Percentiles rank a stretch among this genome's conserved stretches.
Evolutionary conservation across 108 stramenopile genomes (phyloP).

Genomic region (Seminavis robusta): DNA sequence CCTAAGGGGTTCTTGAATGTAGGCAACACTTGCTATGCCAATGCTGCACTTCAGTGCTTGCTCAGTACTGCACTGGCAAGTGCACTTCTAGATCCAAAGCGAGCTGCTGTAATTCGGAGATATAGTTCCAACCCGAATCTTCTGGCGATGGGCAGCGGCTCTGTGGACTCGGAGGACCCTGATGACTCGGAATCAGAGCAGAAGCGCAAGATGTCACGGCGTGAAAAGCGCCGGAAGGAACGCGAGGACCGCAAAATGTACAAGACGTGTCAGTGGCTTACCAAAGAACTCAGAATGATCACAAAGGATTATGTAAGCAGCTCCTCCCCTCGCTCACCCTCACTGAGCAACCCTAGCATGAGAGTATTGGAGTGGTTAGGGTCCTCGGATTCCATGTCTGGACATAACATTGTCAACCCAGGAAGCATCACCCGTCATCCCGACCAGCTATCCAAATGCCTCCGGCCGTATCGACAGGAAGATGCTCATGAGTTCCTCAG

Average conservation of each 20-base stretch:
- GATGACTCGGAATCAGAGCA: slow-evolving; percentile 6
- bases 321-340: slow-evolving; percentile 9
- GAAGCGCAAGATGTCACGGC: not conserved
- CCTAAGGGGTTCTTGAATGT: slow-evolving; percentile 77
- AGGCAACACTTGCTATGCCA: slow-evolving; percentile 85
- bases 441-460: slow-evolving; percentile 66
- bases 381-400: too few species aligned
- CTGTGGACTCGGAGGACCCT: slow-evolving; percentile 48
- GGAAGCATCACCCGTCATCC: slow-evolving; percentile 78
- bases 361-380: not conserved
- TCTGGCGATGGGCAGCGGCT: slow-evolving; percentile 58
- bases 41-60: slow-evolving; percentile 78
- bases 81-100: slow-evolving; percentile 66
- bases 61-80: slow-evolving; percentile 69
- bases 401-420: slow-evolving; percentile 53
- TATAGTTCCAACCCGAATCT: slow-evolving; percentile 79
- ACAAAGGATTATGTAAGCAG: slow-evolving; percentile 56
- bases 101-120: slow-evolving; percentile 60
- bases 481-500: slow-evolving; percentile 88
- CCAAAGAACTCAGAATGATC: slow-evolving; percentile 68
- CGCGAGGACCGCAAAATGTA: slow-evolving; percentile 25
- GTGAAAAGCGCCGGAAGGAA: slow-evolving; percentile 15
- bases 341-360: slow-evolving; percentile 5
- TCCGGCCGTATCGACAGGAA: slow-evolving; percentile 82
- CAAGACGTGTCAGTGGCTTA: slow-evolving; percentile 72